Evolutionary conservation across 805 yeast species (phyloP), one percentile per base, ranked within the genome.

Genomic region (Sugiyamaella qingdaonensis): DNA sequence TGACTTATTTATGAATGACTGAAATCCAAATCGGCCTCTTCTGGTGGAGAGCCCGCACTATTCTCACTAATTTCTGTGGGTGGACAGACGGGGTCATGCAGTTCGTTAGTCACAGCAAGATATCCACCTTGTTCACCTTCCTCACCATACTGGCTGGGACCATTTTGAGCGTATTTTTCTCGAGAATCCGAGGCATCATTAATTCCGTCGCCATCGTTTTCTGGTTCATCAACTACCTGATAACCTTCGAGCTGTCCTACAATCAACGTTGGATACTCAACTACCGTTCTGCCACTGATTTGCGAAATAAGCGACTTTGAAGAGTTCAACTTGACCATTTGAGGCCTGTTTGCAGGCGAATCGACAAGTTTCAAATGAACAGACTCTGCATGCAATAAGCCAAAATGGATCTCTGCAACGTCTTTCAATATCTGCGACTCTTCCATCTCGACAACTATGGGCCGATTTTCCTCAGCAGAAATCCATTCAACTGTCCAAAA

Each of bases 401-500:
- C 43, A 14, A 39, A 39, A 39, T n/a, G 4, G 13, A 3, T n/a
- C 13, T 39, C 24, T n/a, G 24, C 24, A n/a, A 39, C 46, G 13
- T 37, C 49, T 10, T 52, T 41, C 2, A 55, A 4, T 4, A 49
- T 35, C 4, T 33, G 39, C 5, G 45, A 21, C 18, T 55, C 58
- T 11, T 46, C 42, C 18, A 52, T 34, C 29, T 52, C 53, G 24
- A 4, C 11, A 21, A 39, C 24, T 4, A 39, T 11, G 16, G 10
- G 5, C 2, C 65, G 58, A 10, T 64, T 63, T 11, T 66, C 68
- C 2, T 78, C 65, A 1, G 46, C 44, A 9, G 83, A 55, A 0
- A 79, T 64, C 87, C 89, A 86, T 64, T 89, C 95, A 0, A 89
- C 68, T 0, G 95, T 84, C 97, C 97, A 89, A 14, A 78, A 78